A percentile compares a stretch with the other conserved stretches of the same genome.
Evolutionary conservation across 768 basidiomycete species (phyloP).

Genomic region (Paxillus involutus): DNA sequence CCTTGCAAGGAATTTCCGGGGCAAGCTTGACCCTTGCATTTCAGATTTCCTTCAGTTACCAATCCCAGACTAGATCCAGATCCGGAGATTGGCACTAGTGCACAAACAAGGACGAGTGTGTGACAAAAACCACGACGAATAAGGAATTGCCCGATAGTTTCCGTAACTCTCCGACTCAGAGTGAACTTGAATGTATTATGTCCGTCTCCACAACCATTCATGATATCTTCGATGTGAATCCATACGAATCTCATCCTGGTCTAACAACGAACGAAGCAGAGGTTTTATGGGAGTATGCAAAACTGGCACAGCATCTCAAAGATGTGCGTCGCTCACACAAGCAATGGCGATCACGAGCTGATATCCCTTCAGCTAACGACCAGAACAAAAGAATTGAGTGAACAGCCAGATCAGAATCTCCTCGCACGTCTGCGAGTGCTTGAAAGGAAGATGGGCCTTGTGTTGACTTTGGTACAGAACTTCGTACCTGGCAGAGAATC

Average conservation of each 20-base stretch:
- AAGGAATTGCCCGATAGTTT: too few relatives aligned
- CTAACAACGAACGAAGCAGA: constrained; percentile 71
- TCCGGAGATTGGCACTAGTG: too few relatives aligned
- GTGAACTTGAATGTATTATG: constrained; percentile 2
- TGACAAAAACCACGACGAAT: too few relatives aligned
- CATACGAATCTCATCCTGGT: constrained; percentile 69
- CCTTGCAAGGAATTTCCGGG: too few relatives aligned
- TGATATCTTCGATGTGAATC: constrained; percentile 60
- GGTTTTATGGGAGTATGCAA: constrained; percentile 92
- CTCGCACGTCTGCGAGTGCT: constrained; percentile 74
- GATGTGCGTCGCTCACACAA: constrained; percentile 48
- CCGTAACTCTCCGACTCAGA: too few relatives aligned
- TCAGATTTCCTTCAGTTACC: too few relatives aligned
- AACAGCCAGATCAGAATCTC: constrained; percentile 76
- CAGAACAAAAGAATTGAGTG: constrained; percentile 67
- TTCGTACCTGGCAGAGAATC: not conserved
- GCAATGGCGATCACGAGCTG: not conserved
- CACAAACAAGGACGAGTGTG: too few relatives aligned
- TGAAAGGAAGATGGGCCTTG: constrained; percentile 94
- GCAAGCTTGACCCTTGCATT: too few relatives aligned
- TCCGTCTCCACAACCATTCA: constrained; percentile 15
- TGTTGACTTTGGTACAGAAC: constrained; percentile 76
- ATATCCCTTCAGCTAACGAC: constrained; percentile 50
- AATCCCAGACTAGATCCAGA: too few relatives aligned
- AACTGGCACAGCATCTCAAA: constrained; percentile 78